Conservation (phyloP, 495 filamentous ascomycete genomes). For the Podospora anserina region DNA sequence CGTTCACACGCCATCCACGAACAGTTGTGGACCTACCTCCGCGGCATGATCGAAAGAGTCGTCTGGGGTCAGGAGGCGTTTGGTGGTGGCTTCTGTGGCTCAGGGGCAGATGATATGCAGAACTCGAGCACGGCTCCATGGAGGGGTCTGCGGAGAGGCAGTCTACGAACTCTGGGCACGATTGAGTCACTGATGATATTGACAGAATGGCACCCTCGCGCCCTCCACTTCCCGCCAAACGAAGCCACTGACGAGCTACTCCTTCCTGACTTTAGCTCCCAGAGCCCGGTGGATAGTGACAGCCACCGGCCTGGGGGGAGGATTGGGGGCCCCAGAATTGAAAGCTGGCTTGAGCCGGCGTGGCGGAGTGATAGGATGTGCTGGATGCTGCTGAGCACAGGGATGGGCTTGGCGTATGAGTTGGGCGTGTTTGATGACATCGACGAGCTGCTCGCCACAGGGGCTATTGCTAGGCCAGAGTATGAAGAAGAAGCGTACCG, state of each 20-base stretch:
- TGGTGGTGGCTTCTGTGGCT: constrained; percentile 79
- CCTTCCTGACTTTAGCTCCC: constrained; percentile 46
- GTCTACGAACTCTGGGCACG: constrained; percentile 83
- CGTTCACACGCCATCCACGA: constrained; percentile 91
- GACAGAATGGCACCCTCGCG: constrained; percentile 95
- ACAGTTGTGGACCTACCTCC: constrained; percentile 90
- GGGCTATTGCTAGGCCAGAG: constrained; percentile 55
- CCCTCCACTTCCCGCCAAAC: constrained; percentile 89
- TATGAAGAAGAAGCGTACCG: constrained; percentile 71
- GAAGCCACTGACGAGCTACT: constrained; percentile 64
- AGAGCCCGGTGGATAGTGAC: constrained; percentile 49
- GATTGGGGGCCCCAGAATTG: constrained; percentile 69
- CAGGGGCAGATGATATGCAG: constrained; percentile 63
- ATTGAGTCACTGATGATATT: constrained; percentile 90
- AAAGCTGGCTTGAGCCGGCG: constrained; percentile 94
- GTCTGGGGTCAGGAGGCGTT: constrained; percentile 96
- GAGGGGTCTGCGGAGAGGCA: constrained; percentile 63
- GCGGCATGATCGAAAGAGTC: constrained; percentile 88
- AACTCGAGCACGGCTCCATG: constrained; percentile 59
- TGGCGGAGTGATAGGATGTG: constrained; percentile 97
- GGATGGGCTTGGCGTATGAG: constrained; percentile 85
- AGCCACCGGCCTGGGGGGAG: constrained; percentile 44
- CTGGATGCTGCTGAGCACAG: constrained; percentile 94
- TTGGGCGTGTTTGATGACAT: constrained; percentile 91
- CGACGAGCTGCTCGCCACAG: constrained; percentile 54